These are phyloP conservation scores for Acer saccharum DNA, from an alignment of 345 rosid species.

Conservation along the genomic window DNA sequence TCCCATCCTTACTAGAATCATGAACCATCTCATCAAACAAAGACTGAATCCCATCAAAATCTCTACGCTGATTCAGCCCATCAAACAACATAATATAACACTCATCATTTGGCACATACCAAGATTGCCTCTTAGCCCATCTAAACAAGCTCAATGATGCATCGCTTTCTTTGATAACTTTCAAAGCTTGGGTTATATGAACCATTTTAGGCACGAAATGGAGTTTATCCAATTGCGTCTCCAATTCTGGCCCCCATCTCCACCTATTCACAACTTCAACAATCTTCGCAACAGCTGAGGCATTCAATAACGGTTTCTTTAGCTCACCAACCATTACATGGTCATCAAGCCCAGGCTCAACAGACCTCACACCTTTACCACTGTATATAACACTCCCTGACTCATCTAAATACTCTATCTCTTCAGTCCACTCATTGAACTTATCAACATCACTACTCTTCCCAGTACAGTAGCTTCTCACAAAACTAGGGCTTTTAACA, in stretches of 20 bases:
- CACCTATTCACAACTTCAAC: constrained; percentile 92
- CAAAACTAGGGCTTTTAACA: constrained; percentile 17
- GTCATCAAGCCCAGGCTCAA: constrained; percentile 84
- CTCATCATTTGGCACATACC: constrained; percentile 71
- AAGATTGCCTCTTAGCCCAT: constrained; percentile 89
- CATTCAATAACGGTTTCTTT: constrained; percentile 77
- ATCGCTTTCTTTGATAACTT: constrained; percentile 60
- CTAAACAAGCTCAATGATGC: constrained; percentile 75
- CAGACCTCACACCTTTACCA: constrained; percentile 85
- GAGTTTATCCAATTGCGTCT: constrained; percentile 77
- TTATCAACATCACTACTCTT: constrained; percentile 30
- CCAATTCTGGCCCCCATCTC: constrained; percentile 99
- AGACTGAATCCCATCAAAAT: constrained; percentile 69
- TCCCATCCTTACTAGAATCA: constrained; percentile 43
- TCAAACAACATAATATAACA: constrained; percentile 75
- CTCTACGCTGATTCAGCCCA: constrained; percentile 63
- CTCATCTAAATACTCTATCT: constrained; percentile 89
- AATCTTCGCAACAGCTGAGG: constrained; percentile 82
- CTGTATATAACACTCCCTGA: constrained; percentile 76
- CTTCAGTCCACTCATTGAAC: constrained; percentile 73
- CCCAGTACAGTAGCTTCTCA: constrained; percentile 58
- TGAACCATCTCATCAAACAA: constrained; percentile 83
- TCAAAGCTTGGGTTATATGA: constrained; percentile 74
- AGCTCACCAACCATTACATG: constrained; percentile 85
- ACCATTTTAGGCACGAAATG: constrained; percentile 87